Evolutionary conservation across 1,284 basidiomycete genomes (phyloP), one percentile per base, ranked within the genome.

Genomic region (Neonothopanus nambi): DNA sequence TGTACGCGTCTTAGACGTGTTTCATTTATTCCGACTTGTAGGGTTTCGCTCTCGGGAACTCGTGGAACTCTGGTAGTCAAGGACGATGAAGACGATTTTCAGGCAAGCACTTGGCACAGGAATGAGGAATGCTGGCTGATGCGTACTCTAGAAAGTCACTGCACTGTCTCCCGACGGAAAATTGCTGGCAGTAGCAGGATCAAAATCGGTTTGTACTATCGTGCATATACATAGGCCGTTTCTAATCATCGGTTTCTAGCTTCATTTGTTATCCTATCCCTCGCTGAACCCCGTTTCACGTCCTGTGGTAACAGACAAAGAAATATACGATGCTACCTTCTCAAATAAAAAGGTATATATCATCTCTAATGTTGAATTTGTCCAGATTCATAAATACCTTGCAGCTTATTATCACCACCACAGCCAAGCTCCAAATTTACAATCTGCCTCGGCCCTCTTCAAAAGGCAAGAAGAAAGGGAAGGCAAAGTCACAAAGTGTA

Each of bases 301-400:
- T 11, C 63, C 81, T 3, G 67, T 90, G 43, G 69, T 81, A 46
- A 72, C 79, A 9, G 78, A 81, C 23, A 83, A 82, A 50, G 89
- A 91, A 65, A 84, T 93, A 42, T 93, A 89, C 61, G 90, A 91
- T 61, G 84, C 78, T 9, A 74, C 85, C 7, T 85, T 93, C 69
- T 85, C 85, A 15, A 65, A 71, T 9, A 74, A 70, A 5, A 73
- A 68, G 30, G 83, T 84, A 63, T 42, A 26, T n/a, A 9, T 23
- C 12, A 20, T 30, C 26, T 24, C 13, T 40, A 33, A 18, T 13
- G 5, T 5, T 20, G 37, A 17, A 18, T 9, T 41, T 13, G 2
- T 33, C 30, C 13, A 13, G 30, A 13, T 41, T 44, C 9, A 35
- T 13, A 20, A 15, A 15, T 30, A 17, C 2, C 40, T 38, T 50